A percentile compares a stretch with the other conserved stretches of the same genome.
Evolutionary conservation across 2,329 filamentous ascomycete species (phyloP).

Genomic region (Penicillium sp.): DNA sequence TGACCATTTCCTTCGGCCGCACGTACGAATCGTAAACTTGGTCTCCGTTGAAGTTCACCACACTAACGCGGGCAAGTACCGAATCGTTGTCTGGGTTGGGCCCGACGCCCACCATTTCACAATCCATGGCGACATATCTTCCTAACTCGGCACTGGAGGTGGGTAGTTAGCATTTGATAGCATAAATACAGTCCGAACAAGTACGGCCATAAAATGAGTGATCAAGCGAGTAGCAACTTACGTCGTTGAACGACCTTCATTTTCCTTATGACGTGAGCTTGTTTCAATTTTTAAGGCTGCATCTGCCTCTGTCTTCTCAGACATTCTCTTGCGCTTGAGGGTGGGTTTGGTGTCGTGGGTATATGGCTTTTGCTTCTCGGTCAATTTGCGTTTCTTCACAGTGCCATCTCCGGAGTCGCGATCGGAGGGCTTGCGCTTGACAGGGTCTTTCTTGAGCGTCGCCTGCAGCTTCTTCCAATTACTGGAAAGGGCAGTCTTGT

Average conservation of each 20-base stretch:
- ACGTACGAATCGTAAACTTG: slow-evolving; percentile 96
- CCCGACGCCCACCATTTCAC: slow-evolving; percentile 93
- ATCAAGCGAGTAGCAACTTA: slow-evolving; percentile 25
- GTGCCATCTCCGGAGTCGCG: slow-evolving; percentile 30
- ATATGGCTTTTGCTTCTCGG: slow-evolving; percentile 25
- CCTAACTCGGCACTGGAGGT: slow-evolving; percentile 65
- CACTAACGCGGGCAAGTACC: slow-evolving; percentile 78
- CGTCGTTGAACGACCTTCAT: slow-evolving; percentile 59
- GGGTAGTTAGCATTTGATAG: slow-evolving; percentile 23
- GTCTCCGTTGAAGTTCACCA: slow-evolving; percentile 90
- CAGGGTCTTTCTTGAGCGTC: slow-evolving; percentile 40
- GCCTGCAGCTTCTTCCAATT: slow-evolving; percentile 54
- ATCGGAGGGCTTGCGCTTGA: slow-evolving; percentile 38
- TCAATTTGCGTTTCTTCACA: slow-evolving; percentile 36
- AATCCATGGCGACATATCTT: slow-evolving; percentile 91
- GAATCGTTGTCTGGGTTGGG: slow-evolving; percentile 64
- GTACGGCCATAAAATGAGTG: slow-evolving; percentile 14
- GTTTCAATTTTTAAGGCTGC: slow-evolving; percentile 53
- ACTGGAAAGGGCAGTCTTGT: slow-evolving; percentile 46
- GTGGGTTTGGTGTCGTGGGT: slow-evolving; percentile 12
- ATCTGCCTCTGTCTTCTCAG: slow-evolving; percentile 22
- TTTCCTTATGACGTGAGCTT: slow-evolving; percentile 53
- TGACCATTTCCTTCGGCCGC: slow-evolving; percentile 71
- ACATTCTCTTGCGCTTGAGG: slow-evolving; percentile 36
- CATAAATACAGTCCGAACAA: neutral